Evolutionary conservation across 768 basidiomycete genomes (phyloP), one percentile per base, ranked within the genome.

Genomic region (Mycena crocata): DNA sequence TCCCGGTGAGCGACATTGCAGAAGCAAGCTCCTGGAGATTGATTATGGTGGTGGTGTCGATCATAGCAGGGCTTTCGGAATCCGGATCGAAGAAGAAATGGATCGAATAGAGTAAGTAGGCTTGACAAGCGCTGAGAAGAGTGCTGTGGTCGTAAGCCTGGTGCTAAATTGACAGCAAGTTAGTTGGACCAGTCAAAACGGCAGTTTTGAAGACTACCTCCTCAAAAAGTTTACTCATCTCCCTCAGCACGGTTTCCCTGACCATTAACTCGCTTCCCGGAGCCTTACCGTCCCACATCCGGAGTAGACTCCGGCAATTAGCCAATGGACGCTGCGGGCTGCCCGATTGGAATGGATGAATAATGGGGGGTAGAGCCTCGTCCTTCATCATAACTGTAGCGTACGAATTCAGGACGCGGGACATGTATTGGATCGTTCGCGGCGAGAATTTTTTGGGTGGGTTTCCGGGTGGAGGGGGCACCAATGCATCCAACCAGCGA

Each of bases 231-330:
- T 40, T 56, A 5, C 24, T 40, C 68, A 69, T 69, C 23, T 69
- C 63, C n/a, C 59, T 31, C 40, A 31, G 31, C 32, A 61, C 35
- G 2, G 57, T 69, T 5, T 69, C 64, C 23, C 28, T 31, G 8
- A 65, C 59, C 48, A 65, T 35, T 21, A 24, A 24, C 37, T 69
- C 68, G 24, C 68, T 65, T 15, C 68, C 68, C 0, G 55, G 42
- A 10, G 63, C 64, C 13, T 31, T 64, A 24, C 51, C 45, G 24
- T 69, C 68, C 58, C 59, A 65, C 68, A 65, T 69, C 13, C 63
- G 55, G 14, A 69, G 52, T 17, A 69, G 24, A 37, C 45, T 69
- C 12, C 64, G 63, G 23, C 68, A 69, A 40, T 69, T 69, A n/a
- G 60, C 54, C 32, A 69, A 23, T 37, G 45, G 54, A 13, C 14